Base-by-base conservation (phyloP, 2,329 filamentous ascomycete species). In the Cercospora sojina region DNA sequence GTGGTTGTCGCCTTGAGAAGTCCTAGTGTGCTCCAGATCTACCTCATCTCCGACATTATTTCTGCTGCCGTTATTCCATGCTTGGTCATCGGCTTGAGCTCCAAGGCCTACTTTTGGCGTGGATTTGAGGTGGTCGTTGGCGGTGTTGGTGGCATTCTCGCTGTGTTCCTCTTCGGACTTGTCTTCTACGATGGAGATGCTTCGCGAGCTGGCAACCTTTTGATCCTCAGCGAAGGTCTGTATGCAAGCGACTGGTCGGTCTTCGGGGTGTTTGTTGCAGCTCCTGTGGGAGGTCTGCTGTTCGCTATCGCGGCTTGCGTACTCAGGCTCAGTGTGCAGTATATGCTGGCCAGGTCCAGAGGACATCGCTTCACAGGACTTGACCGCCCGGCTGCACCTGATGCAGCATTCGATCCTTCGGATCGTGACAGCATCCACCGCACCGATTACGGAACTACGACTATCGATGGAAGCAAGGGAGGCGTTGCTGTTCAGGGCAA, bases 251-350 rank as follows among this genome's bases (percentile, higher is more conserved):
- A 94, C 77, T 95, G 92, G 92, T 90, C 87, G 69, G 90, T 86
- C 1, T 95, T 95, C 77, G 91, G 91, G 35, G 91, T 91, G 4
- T 95, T 94, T 73, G 88, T 94, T 4, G 90, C 90, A 9, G 91
- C 91, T 0, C 91, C 91, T 0, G 79, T 93, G 2, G 91, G 91
- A 1, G 90, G 90, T 23, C 74, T 94, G 18, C 79, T 93, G 35
- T 93, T 89, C 85, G 90, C 87, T 0, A 84, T 88, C 49, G 85
- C 82, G 2, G 90, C 89, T 5, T 83, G 91, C 38, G 83, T 74
- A 13, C 72, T 88, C 49, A 84, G 91, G 29, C 77, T 93, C 47
- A 76, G 79, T 0, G 84, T 85, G 60, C 86, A 88, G 71, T 92
- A 83, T 73, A 65, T 83, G 27, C 72, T 80, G 69, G 86, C 90